phyloP scores from a whole-genome alignment of 495 filamentous ascomycete genomes.

The Aspergillus panamensis region DNA sequence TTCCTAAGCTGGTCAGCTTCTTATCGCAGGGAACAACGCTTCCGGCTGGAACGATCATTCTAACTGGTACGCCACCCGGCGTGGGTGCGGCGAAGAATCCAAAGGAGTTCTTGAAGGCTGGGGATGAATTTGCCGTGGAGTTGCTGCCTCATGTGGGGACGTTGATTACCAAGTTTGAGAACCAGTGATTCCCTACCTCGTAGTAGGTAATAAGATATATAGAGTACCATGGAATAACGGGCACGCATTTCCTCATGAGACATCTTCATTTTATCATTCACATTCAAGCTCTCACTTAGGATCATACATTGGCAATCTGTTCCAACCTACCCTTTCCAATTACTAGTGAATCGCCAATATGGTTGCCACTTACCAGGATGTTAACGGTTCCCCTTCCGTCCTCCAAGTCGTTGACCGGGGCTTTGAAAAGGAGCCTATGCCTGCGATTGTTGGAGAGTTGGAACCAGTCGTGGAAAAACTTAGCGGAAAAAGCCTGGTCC shows the following conservation, averaged over 20 bases:
- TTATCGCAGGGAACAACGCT: slow-evolving; percentile 75
- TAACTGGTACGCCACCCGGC: slow-evolving; percentile 71
- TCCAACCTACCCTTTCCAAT: slow-evolving; percentile 3
- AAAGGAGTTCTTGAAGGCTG: slow-evolving; percentile 53
- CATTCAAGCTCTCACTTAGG: not conserved
- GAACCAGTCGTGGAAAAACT: slow-evolving; percentile 2
- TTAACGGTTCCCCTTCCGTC: slow-evolving; percentile 8
- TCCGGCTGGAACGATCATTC: slow-evolving; percentile 74
- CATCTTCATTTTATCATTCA: not conserved
- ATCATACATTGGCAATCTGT: slow-evolving; percentile 6
- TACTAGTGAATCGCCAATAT: slow-evolving; percentile 1
- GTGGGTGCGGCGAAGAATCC: slow-evolving; percentile 54
- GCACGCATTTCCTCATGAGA: not conserved
- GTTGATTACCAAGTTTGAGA: slow-evolving; percentile 38
- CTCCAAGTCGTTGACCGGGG: slow-evolving; percentile 4
- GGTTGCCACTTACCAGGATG: slow-evolving; percentile 2
- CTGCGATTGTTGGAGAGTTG: not conserved
- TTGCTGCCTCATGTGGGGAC: slow-evolving; percentile 45
- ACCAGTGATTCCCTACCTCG: slow-evolving; percentile 20
- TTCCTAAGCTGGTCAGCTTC: slow-evolving; percentile 69
- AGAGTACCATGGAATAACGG: not conserved
- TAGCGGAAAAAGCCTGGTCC: slow-evolving; percentile 4
- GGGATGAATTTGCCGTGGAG: slow-evolving; percentile 58
- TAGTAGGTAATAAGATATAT: not conserved
- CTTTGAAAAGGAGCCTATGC: not conserved